Conservation (phyloP, 1,284 basidiomycete species). For the Pyrrhoderma lamaoense region DNA sequence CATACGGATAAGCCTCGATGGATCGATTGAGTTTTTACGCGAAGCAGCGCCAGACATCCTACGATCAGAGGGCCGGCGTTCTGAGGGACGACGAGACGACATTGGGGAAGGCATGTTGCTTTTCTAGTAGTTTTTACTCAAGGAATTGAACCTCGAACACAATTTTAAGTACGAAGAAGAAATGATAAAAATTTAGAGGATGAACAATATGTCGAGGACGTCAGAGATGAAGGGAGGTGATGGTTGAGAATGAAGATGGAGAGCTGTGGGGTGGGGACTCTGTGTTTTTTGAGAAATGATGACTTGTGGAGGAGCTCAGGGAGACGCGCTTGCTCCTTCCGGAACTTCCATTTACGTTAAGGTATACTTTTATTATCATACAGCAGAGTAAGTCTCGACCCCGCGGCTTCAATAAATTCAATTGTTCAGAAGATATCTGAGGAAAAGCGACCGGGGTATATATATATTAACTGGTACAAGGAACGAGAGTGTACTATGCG, state of each 20-base stretch:
- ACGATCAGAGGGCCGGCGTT: conserved; percentile 24
- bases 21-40: conserved; percentile 66
- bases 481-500: not conserved
- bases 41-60: conserved; percentile 35
- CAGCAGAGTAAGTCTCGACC: no score
- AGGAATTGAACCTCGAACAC: no score
- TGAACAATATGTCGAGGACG: not conserved
- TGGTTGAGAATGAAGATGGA: conserved; percentile 1
- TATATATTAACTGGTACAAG: conserved; percentile 8
- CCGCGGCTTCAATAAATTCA: not conserved
- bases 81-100: conserved; percentile 32
- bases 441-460: not conserved
- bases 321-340: no score
- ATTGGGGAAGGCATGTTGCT: conserved; percentile 11
- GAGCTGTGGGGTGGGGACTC: no score
- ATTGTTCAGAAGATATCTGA: not conserved
- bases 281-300: no score
- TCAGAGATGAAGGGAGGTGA: not conserved
- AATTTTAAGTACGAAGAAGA: not conserved
- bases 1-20: conserved; percentile 66
- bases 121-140: not conserved
- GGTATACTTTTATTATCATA: no score
- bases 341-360: no score
- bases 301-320: conserved; percentile 1
- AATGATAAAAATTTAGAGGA: not conserved